Base-by-base conservation (phyloP, 1,284 basidiomycete genomes). In the Puccinia novopanici region DNA sequence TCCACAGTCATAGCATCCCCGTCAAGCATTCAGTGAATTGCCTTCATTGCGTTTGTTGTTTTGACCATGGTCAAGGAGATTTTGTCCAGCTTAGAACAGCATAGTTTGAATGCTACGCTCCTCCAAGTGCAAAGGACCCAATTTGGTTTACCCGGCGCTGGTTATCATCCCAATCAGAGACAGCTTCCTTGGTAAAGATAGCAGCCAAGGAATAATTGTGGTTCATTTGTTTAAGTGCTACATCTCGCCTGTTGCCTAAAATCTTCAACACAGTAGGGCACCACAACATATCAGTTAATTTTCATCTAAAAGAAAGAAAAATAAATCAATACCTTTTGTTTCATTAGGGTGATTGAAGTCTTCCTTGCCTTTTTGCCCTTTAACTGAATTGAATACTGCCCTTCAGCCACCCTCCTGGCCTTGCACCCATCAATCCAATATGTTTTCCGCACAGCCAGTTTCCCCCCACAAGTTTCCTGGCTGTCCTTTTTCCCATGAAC, bases 151-250 rank as follows among this genome's bases (percentile, higher is more conserved):
- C 10, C 2, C 12, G 55, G 55, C 3, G 15, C 10, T 12, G n/a
- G 55, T 27, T 30, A n/a, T 59, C 55, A 2, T 59, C 55, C 55
- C 55, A 59, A 59, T 59, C 55, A 30, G 55, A 59, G 55, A 61
- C 59, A 15, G 59, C 37, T 24, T 61, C 59, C 5, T 61, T 37
- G 3, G 10, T 6, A 30, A 61, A 61, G 19, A 61, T 19, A 0
- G 37, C 3, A 2, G 59, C 59, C 3, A 37, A 22, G 3, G 59
- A 61, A 12, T 30, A 30, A 9, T 37, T 13, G 8, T 34, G 0
- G 15, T 15, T 12, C 59, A 61, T 61, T 37, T 37, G 37, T 12
- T 34, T 61, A 5, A 61, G 10, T 24, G 59, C 24, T 9, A 61
- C 27, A 34, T 4, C 13, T 17, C 27, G 9, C 37, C 57, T 61